A percentile compares a stretch with the other conserved stretches of the same genome.
Evolutionary conservation across 2,329 filamentous ascomycete genomes (phyloP).

Genomic region (Fusarium algeriense): DNA sequence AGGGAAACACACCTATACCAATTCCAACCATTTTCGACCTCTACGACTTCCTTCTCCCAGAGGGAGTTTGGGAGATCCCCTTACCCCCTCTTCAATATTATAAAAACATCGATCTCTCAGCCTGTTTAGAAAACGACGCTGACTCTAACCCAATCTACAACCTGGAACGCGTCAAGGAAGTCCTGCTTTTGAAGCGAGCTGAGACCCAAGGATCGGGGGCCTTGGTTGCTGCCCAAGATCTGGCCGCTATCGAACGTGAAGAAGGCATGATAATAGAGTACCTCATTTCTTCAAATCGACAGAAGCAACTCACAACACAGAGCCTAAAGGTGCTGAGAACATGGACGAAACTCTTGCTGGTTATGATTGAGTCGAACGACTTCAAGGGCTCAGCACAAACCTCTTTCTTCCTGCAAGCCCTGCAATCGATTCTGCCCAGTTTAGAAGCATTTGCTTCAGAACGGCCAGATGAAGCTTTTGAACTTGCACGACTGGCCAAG

Average conservation of each 20-base stretch:
- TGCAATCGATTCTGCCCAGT: conserved; percentile 90
- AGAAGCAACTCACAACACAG: conserved; percentile 66
- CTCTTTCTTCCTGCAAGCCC: conserved; percentile 84
- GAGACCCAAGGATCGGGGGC: conserved; percentile 66
- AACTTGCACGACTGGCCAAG: conserved; percentile 82
- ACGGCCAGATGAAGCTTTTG: conserved; percentile 75
- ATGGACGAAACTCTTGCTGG: conserved; percentile 86
- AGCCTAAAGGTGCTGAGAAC: conserved; percentile 78
- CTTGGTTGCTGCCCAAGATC: conserved; percentile 63
- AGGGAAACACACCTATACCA: conserved; percentile 73
- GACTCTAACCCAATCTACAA: conserved; percentile 74
- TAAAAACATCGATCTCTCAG: conserved; percentile 73
- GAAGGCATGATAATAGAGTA: conserved; percentile 71
- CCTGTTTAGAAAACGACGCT: conserved; percentile 71
- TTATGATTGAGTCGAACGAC: conserved; percentile 86
- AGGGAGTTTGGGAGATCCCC: conserved; percentile 62
- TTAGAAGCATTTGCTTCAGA: conserved; percentile 82
- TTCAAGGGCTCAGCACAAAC: conserved; percentile 79
- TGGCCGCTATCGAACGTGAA: conserved; percentile 66
- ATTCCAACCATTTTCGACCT: conserved; percentile 89
- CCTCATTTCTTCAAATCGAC: conserved; percentile 72
- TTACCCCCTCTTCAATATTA: conserved; percentile 71
- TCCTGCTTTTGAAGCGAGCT: conserved; percentile 77
- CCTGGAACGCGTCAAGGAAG: conserved; percentile 76
- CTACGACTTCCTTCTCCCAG: conserved; percentile 83